These are phyloP conservation scores for Vitis cinerea DNA, from an alignment of 164 flowering plant species.

Conservation along the genomic window DNA sequence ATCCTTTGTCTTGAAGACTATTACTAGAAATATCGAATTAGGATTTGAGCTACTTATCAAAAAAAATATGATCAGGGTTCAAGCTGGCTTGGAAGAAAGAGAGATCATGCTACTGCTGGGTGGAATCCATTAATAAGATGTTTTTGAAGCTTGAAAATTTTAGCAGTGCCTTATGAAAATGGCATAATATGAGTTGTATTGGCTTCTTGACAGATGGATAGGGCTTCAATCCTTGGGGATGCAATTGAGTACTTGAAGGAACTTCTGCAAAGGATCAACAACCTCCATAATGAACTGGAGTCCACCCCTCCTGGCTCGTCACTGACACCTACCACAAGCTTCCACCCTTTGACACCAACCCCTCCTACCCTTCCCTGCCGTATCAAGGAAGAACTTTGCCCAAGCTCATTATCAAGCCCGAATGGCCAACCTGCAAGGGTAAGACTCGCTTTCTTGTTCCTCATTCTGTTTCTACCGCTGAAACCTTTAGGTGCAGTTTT, in stretches of 20 bases:
- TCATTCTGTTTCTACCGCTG: too few relatives aligned
- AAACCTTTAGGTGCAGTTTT: too few relatives aligned
- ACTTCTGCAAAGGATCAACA: slow-evolving; percentile 59
- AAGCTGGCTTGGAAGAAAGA: not conserved
- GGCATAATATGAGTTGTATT: not conserved
- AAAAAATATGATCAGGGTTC: not conserved
- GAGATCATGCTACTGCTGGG: not conserved
- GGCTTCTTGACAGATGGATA: slow-evolving; percentile 53
- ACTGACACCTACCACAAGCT: slow-evolving; percentile 32
- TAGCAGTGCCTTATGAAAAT: not conserved
- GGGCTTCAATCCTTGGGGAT: slow-evolving; percentile 80
- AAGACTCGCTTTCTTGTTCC: slow-evolving; percentile 6
- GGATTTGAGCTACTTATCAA: too few relatives aligned
- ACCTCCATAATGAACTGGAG: slow-evolving; percentile 63
- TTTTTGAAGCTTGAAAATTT: not conserved
- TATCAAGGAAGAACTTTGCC: slow-evolving; percentile 64
- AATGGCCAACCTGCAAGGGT: slow-evolving; percentile 63
- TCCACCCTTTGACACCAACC: slow-evolving; percentile 56
- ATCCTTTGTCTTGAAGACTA: too few relatives aligned
- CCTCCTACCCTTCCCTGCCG: slow-evolving; percentile 49
- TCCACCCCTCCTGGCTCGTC: slow-evolving; percentile 48
- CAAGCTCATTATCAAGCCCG: slow-evolving; percentile 53
- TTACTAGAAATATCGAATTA: too few relatives aligned
- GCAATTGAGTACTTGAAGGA: slow-evolving; percentile 74
- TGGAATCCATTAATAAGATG: not conserved